phyloP scores from a whole-genome alignment of 768 basidiomycete genomes.

The Hebeloma cylindrosporum region DNA sequence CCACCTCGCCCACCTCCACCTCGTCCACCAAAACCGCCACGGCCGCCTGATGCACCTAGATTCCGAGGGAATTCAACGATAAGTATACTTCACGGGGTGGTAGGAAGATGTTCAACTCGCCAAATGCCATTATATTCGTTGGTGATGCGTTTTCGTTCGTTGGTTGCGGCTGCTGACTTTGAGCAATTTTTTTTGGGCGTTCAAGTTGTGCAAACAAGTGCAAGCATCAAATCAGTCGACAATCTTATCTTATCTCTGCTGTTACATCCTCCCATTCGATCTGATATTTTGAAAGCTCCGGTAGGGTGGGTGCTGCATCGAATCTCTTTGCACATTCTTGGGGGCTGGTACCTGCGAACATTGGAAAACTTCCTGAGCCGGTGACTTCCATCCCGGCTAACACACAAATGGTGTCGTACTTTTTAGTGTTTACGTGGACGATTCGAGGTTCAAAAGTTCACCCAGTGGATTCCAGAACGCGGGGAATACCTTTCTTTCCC shows the following conservation, averaged over 20 bases:
- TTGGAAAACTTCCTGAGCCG: too few species aligned
- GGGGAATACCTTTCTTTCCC: too few species aligned
- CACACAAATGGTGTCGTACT: too few species aligned
- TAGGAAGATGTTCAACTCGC: conserved; percentile 17
- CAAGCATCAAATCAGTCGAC: not conserved
- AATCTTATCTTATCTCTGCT: conserved; percentile 16
- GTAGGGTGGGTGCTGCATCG: too few species aligned
- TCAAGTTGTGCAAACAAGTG: conserved; percentile 17
- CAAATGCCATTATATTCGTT: conserved; percentile 33
- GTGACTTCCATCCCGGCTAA: too few species aligned
- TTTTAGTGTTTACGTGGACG: too few species aligned
- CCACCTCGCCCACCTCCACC: conserved; percentile 40
- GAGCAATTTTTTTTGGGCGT: conserved; percentile 21
- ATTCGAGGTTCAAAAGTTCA: too few species aligned
- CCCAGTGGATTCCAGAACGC: too few species aligned
- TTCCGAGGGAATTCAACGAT: not conserved
- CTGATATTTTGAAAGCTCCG: too few species aligned
- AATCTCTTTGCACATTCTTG: too few species aligned
- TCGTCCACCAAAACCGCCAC: conserved; percentile 67
- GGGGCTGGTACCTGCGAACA: too few species aligned
- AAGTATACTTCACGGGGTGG: not conserved
- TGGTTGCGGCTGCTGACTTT: conserved; percentile 10
- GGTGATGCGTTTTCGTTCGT: conserved; percentile 13
- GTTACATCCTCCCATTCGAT: not conserved
- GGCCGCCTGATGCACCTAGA: conserved; percentile 64